Evolutionary conservation across 83 land plant genomes (phyloP), one percentile per base, ranked within the genome.

Genomic region (Larix sibirica): DNA sequence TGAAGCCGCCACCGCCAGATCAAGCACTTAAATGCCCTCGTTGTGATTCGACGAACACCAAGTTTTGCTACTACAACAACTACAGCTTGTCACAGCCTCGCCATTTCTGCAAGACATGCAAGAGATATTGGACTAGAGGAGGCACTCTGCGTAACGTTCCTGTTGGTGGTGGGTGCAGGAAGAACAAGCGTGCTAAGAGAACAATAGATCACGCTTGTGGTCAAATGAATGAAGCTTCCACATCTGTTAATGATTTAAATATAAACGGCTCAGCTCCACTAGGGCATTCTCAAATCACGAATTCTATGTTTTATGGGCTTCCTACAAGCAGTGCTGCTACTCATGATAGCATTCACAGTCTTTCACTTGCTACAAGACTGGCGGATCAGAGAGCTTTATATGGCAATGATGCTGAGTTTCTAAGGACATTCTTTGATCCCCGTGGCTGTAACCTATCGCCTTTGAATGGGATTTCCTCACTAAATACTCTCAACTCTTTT

Each of bases 101-200:
- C 26, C 88, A 87, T 77, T 84, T 87, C 89, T 84, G 86, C 83
- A 86, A 86, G 67, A 83, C 85, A 62, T 86, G 87, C 81, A 73
- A 76, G 42, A 36, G 87, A 58, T 86, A 87, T 83, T 87, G 89
- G 89, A 87, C 89, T 61, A 84, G 81, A 24, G 89, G 89, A 50
- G 89, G 89, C 20, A 59, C 89, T 26, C 83, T 87, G 23, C 74
- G 89, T 6, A 87, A 86, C 21, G 89, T 87, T 58, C 87, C 87
- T 14, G 87, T 86, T 28, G 87, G 87, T 26, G 87, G 84, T 44
- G 87, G 87, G n/a, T 84, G 88, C 83, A 82, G 89, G 62, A 87
- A 87, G 84, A 87, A 84, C 81, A 87, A 87, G 59, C 61, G 63
- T 54, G 7, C 80, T 31, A 73, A 82, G 62, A 78, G 61, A 78